These are phyloP conservation scores for Leccinum ochraceum DNA, from an alignment of 768 basidiomycete genomes.

Conservation along the genomic window DNA sequence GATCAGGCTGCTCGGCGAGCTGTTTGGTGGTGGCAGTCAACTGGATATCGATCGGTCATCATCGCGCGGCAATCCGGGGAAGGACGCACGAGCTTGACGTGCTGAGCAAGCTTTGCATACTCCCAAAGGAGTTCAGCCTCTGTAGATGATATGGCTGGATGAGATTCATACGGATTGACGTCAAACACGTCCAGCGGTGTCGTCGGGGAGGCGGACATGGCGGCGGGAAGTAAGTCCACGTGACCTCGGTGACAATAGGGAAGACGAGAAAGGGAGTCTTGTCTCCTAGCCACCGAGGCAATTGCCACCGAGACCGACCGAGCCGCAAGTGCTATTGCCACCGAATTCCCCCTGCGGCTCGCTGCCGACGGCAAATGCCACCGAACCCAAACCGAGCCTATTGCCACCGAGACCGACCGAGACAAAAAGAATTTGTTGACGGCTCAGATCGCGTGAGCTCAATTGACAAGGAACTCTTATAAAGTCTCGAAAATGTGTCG, in stretches of 20 bases:
- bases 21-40: conserved; percentile 65
- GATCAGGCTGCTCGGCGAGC: conserved; percentile 76
- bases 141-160: conserved; percentile 62
- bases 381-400: conserved; percentile 3
- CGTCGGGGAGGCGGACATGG: background rate
- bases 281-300: background rate
- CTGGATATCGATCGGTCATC: conserved; percentile 37
- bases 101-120: conserved; percentile 83
- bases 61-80: background rate
- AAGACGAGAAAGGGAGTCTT: background rate
- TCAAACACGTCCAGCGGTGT: conserved; percentile 33
- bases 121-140: conserved; percentile 91
- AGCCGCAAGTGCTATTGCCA: background rate
- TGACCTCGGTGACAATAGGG: background rate
- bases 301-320: background rate
- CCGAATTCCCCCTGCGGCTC: background rate
- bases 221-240: background rate
- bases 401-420: conserved; percentile 6
- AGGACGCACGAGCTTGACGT: conserved; percentile 69
- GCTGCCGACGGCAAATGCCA: background rate
- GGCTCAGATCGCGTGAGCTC: background rate
- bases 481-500: background rate
- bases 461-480: background rate
- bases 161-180: conserved; percentile 71
- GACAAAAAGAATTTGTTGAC: background rate